A percentile compares a stretch with the other conserved stretches of the same genome.
These are phyloP conservation scores for Pythium sukuiense DNA, from an alignment of 352 stramenopile species.

Conservation along the genomic window DNA sequence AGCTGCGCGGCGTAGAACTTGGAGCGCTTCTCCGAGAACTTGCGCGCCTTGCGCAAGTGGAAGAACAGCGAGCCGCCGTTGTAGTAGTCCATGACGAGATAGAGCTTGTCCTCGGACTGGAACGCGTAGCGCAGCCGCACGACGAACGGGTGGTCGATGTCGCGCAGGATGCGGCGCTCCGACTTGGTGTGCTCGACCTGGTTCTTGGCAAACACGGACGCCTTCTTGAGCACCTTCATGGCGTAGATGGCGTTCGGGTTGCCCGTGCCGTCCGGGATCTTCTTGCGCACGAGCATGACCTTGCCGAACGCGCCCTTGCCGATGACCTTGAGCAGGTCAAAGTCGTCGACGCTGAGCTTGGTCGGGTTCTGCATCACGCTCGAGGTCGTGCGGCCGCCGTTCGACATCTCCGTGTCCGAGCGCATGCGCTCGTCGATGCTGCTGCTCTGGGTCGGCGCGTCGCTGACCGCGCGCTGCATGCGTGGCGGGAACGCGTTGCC, in stretches of 20 bases:
- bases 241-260: constrained; percentile 88
- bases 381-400: constrained; percentile 50
- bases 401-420: constrained; percentile 78
- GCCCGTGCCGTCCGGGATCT: constrained; percentile 63
- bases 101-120: constrained; percentile 92
- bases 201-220: constrained; percentile 90
- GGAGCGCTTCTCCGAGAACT: constrained; percentile 87
- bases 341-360: constrained; percentile 91
- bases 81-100: constrained; percentile 94
- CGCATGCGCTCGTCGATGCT: constrained; percentile 51
- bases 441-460: constrained; percentile 36
- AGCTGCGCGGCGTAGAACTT: constrained; percentile 92
- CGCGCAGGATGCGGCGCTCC: constrained; percentile 87
- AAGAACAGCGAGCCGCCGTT: constrained; percentile 92
- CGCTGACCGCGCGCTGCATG: constrained; percentile 58
- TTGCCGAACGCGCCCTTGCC: constrained; percentile 96
- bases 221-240: constrained; percentile 94
- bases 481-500: constrained; percentile 24
- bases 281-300: constrained; percentile 95
- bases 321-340: constrained; percentile 95
- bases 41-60: constrained; percentile 89
- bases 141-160: constrained; percentile 93
- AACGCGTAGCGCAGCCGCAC: constrained; percentile 93
- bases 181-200: constrained; percentile 94
- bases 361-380: constrained; percentile 26